Evolutionary conservation across 768 basidiomycete genomes (phyloP).

Genomic region (Suillus hirtellus): DNA sequence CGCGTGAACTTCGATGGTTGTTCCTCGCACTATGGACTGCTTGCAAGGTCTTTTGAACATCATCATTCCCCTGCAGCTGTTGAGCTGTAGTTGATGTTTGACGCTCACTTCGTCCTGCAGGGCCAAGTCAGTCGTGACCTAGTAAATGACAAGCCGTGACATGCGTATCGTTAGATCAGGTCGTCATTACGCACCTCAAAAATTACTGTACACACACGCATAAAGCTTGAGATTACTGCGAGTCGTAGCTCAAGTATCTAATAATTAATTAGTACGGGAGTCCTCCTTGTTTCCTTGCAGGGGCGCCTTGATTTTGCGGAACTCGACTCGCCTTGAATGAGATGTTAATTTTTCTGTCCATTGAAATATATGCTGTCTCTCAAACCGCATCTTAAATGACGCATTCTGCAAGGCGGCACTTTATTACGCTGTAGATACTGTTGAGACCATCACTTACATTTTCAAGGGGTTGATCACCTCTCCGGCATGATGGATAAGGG

Average conservation of each 20-base stretch:
- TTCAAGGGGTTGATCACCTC: no score
- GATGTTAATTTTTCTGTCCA: no score
- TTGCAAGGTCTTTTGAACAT: slow-evolving; percentile 96
- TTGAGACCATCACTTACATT: no score
- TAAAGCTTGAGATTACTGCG: no score
- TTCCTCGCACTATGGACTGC: slow-evolving; percentile 92
- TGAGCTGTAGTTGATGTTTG: no score
- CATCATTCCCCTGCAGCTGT: slow-evolving; percentile 92
- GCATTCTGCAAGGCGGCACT: background rate
- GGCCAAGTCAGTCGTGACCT: slow-evolving; percentile 76
- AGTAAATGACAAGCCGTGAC: slow-evolving; percentile 42
- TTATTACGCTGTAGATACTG: background rate
- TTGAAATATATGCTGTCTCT: no score
- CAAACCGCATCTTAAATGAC: background rate
- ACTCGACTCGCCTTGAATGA: no score
- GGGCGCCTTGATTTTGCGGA: no score
- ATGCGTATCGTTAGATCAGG: background rate
- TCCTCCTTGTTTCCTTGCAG: no score
- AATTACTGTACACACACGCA: slow-evolving; percentile 16
- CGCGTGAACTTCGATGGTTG: slow-evolving; percentile 96
- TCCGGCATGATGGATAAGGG: background rate
- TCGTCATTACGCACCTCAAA: slow-evolving; percentile 16
- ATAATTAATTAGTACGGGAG: no score
- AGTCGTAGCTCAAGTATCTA: no score
- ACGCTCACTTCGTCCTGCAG: slow-evolving; percentile 37